These are phyloP conservation scores for Vitis amurensis DNA, from an alignment of 164 flowering plant species.

Conservation along the genomic window DNA sequence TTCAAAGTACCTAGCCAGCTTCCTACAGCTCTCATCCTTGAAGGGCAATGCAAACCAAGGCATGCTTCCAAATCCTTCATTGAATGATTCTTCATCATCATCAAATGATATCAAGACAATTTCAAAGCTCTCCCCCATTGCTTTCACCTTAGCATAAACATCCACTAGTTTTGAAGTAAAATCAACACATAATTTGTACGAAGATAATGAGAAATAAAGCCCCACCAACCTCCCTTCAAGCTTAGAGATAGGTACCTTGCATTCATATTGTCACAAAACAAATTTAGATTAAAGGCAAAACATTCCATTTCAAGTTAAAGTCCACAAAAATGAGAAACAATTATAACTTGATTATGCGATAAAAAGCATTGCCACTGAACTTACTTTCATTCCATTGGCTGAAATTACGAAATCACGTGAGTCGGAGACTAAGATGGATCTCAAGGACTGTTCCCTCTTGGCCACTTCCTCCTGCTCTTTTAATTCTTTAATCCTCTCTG, in stretches of 20 bases:
- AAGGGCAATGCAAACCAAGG: slow-evolving; percentile 55
- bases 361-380: not conserved
- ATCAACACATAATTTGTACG: slow-evolving; percentile 14
- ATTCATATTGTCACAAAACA: not conserved
- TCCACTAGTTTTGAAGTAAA: slow-evolving; percentile 40
- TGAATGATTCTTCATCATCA: slow-evolving; percentile 38
- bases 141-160: slow-evolving; percentile 40
- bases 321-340: not conserved
- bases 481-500: slow-evolving; percentile 40
- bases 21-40: slow-evolving; percentile 38
- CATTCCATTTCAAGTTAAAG: too few species aligned
- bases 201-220: slow-evolving; percentile 35
- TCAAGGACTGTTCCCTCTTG: slow-evolving; percentile 51
- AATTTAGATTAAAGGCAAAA: too few species aligned
- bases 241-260: slow-evolving; percentile 45
- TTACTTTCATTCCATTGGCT: slow-evolving; percentile 43
- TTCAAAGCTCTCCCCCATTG: slow-evolving; percentile 46
- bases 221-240: slow-evolving; percentile 58
- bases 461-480: slow-evolving; percentile 55
- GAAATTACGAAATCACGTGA: slow-evolving; percentile 52
- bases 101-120: slow-evolving; percentile 46
- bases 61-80: slow-evolving; percentile 22
- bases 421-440: slow-evolving; percentile 43
- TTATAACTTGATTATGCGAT: not conserved
- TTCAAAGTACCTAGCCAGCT: slow-evolving; percentile 48